Conservation (phyloP, 331 rosid genomes). For the Acacia pycnantha region DNA sequence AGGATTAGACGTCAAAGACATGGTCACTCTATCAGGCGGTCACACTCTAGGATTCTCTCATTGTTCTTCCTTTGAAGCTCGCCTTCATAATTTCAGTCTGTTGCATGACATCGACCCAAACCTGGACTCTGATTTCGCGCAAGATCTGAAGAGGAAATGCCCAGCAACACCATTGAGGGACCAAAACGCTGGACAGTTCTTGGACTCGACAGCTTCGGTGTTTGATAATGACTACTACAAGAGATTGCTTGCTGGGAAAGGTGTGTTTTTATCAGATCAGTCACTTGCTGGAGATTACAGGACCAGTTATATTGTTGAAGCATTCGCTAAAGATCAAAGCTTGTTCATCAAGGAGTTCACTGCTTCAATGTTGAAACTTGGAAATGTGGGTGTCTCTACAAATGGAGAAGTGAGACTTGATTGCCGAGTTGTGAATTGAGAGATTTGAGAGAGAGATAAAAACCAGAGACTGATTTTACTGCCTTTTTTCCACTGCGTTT, state of each 20-base stretch:
- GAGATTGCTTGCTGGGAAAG: constrained; percentile 46
- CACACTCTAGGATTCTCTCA: constrained; percentile 88
- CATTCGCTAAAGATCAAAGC: constrained; percentile 58
- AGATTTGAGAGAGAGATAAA: constrained; percentile 8
- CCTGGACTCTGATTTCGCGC: constrained; percentile 50
- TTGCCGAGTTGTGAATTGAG: constrained; percentile 54
- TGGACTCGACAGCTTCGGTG: constrained; percentile 68
- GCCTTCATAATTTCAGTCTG: constrained; percentile 52
- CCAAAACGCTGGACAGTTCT: constrained; percentile 49
- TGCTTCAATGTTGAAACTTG: constrained; percentile 72
- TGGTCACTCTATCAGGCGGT: constrained; percentile 78
- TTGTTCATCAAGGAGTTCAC: constrained; percentile 64
- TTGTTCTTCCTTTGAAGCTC: constrained; percentile 67
- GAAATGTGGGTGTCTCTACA: constrained; percentile 46
- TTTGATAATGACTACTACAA: constrained; percentile 77
- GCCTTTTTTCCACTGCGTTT: neutral
- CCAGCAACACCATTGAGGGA: constrained; percentile 57
- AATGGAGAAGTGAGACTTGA: constrained; percentile 72
- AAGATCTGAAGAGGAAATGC: constrained; percentile 51
- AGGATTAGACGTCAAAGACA: constrained; percentile 65
- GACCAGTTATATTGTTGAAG: constrained; percentile 67
- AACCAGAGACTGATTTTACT: neutral
- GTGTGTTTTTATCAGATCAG: constrained; percentile 73
- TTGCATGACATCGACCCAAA: constrained; percentile 57
- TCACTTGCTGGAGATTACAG: constrained; percentile 55